A percentile compares a stretch with the other conserved stretches of the same genome.
These are phyloP conservation scores for fission yeast (Schizosaccharomyces pombe) DNA, from an alignment of 805 yeast species.

Conservation along the genomic window DNA sequence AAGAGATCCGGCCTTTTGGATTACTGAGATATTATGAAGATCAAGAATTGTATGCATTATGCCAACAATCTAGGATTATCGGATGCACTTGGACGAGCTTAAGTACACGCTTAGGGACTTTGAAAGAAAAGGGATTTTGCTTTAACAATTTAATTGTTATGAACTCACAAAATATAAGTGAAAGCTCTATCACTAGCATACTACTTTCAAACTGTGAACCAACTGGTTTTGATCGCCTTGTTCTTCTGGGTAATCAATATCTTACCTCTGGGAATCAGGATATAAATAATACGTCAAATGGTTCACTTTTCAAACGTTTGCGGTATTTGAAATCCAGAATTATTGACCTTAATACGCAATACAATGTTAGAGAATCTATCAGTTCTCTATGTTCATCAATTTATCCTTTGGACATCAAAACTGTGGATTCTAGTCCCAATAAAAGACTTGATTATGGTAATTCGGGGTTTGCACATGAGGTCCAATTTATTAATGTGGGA, in stretches of 20 bases:
- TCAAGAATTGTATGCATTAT: neutral
- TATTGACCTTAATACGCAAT: too few species aligned
- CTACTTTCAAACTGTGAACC: neutral
- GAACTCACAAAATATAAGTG: neutral
- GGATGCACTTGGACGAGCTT: neutral
- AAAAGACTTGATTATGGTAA: constrained; percentile 11
- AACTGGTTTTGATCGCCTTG: neutral
- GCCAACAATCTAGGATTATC: neutral
- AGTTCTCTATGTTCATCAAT: too few species aligned
- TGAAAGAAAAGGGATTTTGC: neutral
- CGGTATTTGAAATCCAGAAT: too few species aligned
- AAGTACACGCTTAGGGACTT: neutral
- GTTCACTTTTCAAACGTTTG: too few species aligned
- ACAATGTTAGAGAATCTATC: too few species aligned
- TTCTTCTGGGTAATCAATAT: too few species aligned
- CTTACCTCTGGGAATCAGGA: too few species aligned
- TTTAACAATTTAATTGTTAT: neutral
- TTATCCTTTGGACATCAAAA: too few species aligned
- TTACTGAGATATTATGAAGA: neutral
- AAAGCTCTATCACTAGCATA: neutral
- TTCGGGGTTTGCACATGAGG: constrained; percentile 18
- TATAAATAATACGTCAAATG: too few species aligned
- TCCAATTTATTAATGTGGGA: constrained; percentile 17
- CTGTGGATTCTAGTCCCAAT: neutral
- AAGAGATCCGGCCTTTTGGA: neutral